phyloP scores from a whole-genome alignment of 2,329 filamentous ascomycete species.

The Blastomyces silverae region DNA sequence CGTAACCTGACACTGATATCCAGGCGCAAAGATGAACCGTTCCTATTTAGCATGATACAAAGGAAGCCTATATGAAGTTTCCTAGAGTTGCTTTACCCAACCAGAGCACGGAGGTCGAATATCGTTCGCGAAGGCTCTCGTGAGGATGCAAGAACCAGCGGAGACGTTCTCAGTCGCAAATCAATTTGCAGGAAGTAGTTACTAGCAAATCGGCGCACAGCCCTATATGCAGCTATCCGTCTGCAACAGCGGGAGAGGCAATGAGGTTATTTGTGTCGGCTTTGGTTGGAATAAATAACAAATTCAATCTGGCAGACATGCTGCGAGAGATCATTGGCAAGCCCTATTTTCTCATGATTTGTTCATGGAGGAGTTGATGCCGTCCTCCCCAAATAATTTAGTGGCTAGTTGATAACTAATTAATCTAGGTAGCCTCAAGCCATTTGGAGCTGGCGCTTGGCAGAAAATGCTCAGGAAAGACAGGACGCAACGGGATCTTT shows the following conservation, averaged over 20 bases:
- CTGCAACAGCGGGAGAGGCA: background rate
- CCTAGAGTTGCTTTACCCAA: too few relatives aligned
- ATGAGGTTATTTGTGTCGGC: background rate
- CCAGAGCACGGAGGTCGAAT: too few relatives aligned
- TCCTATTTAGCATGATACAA: background rate
- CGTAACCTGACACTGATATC: background rate
- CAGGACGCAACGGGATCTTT: too few relatives aligned
- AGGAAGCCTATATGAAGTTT: too few relatives aligned
- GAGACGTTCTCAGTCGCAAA: background rate
- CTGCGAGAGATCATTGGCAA: background rate
- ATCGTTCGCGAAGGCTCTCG: background rate
- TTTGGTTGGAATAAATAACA: background rate
- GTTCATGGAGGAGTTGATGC: background rate
- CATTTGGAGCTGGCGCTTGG: too few relatives aligned
- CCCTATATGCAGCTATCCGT: conserved; percentile 6
- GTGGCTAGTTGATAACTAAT: too few relatives aligned
- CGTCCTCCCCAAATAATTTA: background rate
- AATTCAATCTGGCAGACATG: background rate
- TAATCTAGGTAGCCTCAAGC: too few relatives aligned
- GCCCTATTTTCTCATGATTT: background rate
- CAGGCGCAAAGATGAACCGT: background rate
- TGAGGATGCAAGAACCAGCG: background rate
- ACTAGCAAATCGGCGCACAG: background rate
- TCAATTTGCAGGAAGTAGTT: background rate
- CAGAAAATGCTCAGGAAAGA: too few relatives aligned